A percentile compares a stretch with the other conserved stretches of the same genome.
Conservation (phyloP, 768 basidiomycete genomes). For the Kwoniella dejecticola region DNA sequence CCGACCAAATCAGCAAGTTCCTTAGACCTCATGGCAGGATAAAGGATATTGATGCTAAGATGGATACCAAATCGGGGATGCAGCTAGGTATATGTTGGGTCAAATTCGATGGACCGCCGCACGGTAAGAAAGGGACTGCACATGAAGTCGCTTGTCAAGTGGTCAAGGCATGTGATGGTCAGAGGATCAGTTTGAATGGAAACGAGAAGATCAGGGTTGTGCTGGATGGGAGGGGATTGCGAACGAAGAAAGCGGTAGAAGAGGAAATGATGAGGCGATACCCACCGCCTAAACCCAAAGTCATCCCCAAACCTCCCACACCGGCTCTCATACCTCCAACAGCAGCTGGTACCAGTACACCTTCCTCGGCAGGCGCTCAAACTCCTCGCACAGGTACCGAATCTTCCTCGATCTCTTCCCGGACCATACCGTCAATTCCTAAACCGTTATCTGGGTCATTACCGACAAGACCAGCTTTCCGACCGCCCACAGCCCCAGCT, state of each 20-base stretch:
- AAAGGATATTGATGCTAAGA: conserved; percentile 70
- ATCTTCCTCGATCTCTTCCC: background rate
- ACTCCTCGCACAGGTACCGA: conserved; percentile 18
- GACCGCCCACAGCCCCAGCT: conserved; percentile 3
- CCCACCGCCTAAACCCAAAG: conserved; percentile 40
- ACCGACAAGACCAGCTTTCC: conserved; percentile 7
- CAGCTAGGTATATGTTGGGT: conserved; percentile 80
- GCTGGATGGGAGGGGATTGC: conserved; percentile 73
- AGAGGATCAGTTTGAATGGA: conserved; percentile 60
- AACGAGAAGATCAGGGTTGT: conserved; percentile 69
- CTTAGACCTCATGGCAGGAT: conserved; percentile 68
- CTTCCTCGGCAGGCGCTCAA: conserved; percentile 23
- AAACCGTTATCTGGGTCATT: conserved; percentile 7
- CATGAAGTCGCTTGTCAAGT: conserved; percentile 72
- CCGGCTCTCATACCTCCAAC: conserved; percentile 9
- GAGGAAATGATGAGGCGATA: conserved; percentile 62
- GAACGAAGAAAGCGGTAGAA: conserved; percentile 67
- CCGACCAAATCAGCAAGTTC: conserved; percentile 66
- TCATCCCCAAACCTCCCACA: conserved; percentile 19
- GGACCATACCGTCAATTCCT: conserved; percentile 9
- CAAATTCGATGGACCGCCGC: conserved; percentile 58
- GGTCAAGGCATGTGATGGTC: conserved; percentile 68
- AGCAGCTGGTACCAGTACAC: conserved; percentile 9
- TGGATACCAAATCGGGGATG: conserved; percentile 76
- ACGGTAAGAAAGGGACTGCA: conserved; percentile 37